A percentile compares a stretch with the other conserved stretches of the same genome.
phyloP scores from a whole-genome alignment of 805 yeast genomes.

The Metschnikowia lochheadii region DNA sequence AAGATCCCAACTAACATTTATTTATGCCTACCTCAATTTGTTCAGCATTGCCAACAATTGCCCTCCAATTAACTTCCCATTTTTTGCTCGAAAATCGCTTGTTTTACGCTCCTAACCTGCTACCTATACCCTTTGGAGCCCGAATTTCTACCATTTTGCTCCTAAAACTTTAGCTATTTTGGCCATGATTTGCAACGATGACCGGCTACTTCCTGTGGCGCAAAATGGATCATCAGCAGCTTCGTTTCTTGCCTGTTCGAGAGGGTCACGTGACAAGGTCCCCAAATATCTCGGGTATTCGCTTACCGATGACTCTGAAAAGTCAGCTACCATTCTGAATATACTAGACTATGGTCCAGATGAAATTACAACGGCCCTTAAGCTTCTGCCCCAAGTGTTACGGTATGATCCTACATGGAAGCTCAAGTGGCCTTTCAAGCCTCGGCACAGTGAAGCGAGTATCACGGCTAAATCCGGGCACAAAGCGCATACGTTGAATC shows the following conservation, averaged over 20 bases:
- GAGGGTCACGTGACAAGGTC: not conserved
- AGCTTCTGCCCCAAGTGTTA: not conserved
- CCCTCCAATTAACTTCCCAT: no score
- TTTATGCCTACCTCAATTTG: no score
- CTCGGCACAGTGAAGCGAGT: not conserved
- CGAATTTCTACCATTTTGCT: no score
- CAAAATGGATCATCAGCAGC: not conserved
- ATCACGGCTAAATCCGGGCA: no score
- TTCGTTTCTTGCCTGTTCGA: not conserved
- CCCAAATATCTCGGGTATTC: not conserved
- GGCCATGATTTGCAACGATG: constrained; percentile 1
- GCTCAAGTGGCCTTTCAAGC: not conserved
- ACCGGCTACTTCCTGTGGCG: not conserved
- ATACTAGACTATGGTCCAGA: not conserved
- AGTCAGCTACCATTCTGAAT: not conserved
- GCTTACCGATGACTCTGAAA: not conserved
- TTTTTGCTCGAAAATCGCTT: no score
- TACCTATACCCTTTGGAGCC: not conserved
- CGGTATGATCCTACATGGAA: not conserved
- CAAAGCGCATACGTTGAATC: not conserved
- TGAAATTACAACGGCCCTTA: not conserved
- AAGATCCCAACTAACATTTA: no score
- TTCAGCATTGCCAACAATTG: no score
- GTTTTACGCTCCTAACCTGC: no score
- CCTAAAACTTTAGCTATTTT: not conserved